phyloP scores from a whole-genome alignment of 768 basidiomycete genomes.

The Hygrocybe coccinea region DNA sequence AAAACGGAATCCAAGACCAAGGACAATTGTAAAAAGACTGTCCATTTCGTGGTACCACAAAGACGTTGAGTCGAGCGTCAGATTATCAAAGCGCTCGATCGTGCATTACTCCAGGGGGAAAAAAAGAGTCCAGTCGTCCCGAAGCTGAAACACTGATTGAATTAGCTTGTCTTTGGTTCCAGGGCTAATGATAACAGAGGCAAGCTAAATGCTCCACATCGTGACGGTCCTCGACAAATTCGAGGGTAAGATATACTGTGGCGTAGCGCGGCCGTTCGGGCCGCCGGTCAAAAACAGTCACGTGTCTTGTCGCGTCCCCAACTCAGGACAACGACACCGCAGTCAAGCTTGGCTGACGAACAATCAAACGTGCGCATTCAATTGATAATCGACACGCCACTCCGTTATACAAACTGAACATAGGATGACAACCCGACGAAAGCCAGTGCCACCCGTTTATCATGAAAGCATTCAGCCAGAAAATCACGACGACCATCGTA shows the following conservation, averaged over 20 bases:
- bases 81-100: neutral
- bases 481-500: constrained; percentile 11
- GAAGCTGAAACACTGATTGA: no score
- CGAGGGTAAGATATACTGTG: neutral
- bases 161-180: no score
- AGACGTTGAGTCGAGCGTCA: neutral
- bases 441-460: constrained; percentile 28
- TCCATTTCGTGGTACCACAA: constrained; percentile 33
- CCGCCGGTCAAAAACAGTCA: neutral
- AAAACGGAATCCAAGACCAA: constrained; percentile 41
- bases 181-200: no score
- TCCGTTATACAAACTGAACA: neutral
- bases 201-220: no score
- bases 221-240: no score
- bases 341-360: neutral
- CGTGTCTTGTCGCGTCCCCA: neutral
- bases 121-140: no score
- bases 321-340: no score
- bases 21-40: constrained; percentile 35
- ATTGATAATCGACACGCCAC: no score
- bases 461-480: neutral
- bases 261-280: no score
- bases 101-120: no score
- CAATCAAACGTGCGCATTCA: neutral
- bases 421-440: constrained; percentile 26